Percentiles rank a stretch among this genome's conserved stretches.
These are phyloP conservation scores for Mrakia hoshinonis DNA, from an alignment of 768 basidiomycete genomes.

Conservation along the genomic window DNA sequence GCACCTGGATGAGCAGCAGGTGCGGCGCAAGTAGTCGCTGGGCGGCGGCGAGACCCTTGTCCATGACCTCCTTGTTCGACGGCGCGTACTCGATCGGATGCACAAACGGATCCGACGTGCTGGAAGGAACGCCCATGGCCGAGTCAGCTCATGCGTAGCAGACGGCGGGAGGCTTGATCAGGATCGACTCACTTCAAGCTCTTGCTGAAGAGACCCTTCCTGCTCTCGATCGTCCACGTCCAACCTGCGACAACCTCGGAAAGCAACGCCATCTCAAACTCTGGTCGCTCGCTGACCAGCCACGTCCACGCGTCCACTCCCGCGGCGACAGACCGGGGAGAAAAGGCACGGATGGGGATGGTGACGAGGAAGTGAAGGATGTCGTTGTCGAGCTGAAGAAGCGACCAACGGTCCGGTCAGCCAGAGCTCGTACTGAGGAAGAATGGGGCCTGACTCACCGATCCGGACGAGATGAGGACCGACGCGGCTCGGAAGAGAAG, in stretches of 20 bases:
- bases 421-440: slow-evolving; percentile 55
- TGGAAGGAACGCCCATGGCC: slow-evolving; percentile 39
- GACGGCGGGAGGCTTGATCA: background rate
- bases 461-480: slow-evolving; percentile 56
- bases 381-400: slow-evolving; percentile 65
- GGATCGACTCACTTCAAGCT: slow-evolving; percentile 59
- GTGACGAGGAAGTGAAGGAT: slow-evolving; percentile 77
- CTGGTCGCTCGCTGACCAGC: slow-evolving; percentile 78
- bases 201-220: slow-evolving; percentile 74
- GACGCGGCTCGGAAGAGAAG: slow-evolving; percentile 81
- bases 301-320: slow-evolving; percentile 95
- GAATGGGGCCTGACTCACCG: slow-evolving; percentile 46
- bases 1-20: slow-evolving; percentile 69
- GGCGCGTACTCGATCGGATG: slow-evolving; percentile 80
- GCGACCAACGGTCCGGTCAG: slow-evolving; percentile 40
- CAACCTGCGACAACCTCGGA: slow-evolving; percentile 78
- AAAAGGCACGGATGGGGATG: slow-evolving; percentile 81
- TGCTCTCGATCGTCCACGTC: slow-evolving; percentile 66
- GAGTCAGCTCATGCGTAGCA: background rate
- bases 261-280: slow-evolving; percentile 73
- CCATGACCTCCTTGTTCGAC: slow-evolving; percentile 74
- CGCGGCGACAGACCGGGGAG: slow-evolving; percentile 71
- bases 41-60: slow-evolving; percentile 60
- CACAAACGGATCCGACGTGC: slow-evolving; percentile 80
- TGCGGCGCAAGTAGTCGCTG: slow-evolving; percentile 73